Conservation (phyloP, 371 early-diverging fungal species). For the Mortierella sp. region DNA sequence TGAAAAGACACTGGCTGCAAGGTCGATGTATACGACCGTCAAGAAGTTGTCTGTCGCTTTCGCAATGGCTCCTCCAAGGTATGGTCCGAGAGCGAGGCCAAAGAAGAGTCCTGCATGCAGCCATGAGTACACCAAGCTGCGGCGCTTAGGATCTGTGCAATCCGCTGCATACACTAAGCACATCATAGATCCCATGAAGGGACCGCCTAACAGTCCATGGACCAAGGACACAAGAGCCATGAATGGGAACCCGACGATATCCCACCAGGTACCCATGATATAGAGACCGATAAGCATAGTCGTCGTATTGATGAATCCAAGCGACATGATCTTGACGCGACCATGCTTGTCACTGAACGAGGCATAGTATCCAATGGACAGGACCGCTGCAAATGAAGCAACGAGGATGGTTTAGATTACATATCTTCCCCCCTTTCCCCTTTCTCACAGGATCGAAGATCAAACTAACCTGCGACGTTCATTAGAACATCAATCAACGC, state of each 20-base stretch:
- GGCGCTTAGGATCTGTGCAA: constrained; percentile 41
- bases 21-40: constrained; percentile 54
- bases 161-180: constrained; percentile 40
- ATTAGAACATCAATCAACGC: constrained; percentile 34
- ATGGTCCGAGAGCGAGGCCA: constrained; percentile 32
- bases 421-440: background rate
- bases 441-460: background rate
- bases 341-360: constrained; percentile 46
- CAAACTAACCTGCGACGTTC: constrained; percentile 35
- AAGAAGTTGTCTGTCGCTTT: constrained; percentile 29
- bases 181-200: constrained; percentile 27
- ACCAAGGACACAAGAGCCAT: constrained; percentile 25
- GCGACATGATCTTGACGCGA: constrained; percentile 13
- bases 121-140: constrained; percentile 31
- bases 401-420: background rate
- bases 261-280: constrained; percentile 36
- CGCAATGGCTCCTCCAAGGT: constrained; percentile 24
- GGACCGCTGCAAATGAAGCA: constrained; percentile 13
- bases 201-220: constrained; percentile 30
- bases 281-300: constrained; percentile 8
- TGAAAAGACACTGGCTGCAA: constrained; percentile 26
- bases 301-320: constrained; percentile 13
- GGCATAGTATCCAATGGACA: constrained; percentile 38
- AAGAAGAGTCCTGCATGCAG: constrained; percentile 33
- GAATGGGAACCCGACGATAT: constrained; percentile 30